Base-by-base conservation (phyloP, 2,329 filamentous ascomycete species). In the Amesomyces nigricolor region DNA sequence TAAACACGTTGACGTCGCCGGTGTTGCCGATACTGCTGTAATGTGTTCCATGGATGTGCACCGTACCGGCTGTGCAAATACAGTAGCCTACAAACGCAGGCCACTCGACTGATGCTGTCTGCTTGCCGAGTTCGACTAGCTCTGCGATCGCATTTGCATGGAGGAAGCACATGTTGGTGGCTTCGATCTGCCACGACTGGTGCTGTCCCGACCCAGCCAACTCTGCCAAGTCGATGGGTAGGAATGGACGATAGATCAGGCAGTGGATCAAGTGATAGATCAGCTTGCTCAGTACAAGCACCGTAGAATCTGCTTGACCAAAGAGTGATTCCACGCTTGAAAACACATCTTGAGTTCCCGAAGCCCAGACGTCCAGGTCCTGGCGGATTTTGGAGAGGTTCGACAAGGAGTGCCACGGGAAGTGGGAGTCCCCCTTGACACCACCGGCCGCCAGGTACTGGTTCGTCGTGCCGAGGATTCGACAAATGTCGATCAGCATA, bases 121-220 rank as follows among this genome's bases (percentile, higher is more conserved):
- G 86, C 60, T 86, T 86, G 1, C 88, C 88, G 14, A 91, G 80
- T 66, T 92, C 87, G 4, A 91, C 85, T 2, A 95, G 73, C 65
- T 95, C 89, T 1, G 88, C 85, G 50, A 95, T 91, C 5, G 89
- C 89, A 65, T 95, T 95, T 5, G 90, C 89, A 62, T 95, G 90
- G 16, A 91, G 74, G 67, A 83, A 94, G 70, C 90, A 95, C 67
- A 92, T 79, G 64, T 94, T 92, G 0, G 89, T 95, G 0, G 90
- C 89, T 67, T 95, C 89, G 47, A 95, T 92, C 67, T 95, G 90
- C 90, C 90, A 95, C 29, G 88, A 91, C 67, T 95, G 89, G 62
- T 95, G 88, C 65, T 95, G 89, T 1, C 88, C 88, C 0, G 82
- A 86, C 13, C 88, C 87, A 11, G 88, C 82, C 6, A 95, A 79